Conservation (phyloP, 768 basidiomycete genomes). For the Amanita thiersii region DNA sequence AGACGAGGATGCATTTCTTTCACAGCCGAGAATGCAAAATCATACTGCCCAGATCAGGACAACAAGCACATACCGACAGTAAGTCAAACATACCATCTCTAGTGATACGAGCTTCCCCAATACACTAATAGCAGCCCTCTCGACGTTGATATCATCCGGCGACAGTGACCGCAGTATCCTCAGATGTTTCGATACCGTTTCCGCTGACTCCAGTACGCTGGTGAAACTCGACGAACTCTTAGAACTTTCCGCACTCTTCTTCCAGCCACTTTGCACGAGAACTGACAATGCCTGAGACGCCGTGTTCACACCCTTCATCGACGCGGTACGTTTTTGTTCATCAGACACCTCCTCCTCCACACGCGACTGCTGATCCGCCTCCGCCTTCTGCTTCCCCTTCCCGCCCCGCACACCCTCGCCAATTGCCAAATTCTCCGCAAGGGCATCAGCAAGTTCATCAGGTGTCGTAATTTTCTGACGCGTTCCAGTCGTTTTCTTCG, state of each 20-base stretch:
- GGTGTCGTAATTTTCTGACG: neutral
- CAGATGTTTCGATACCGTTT: slow-evolving; percentile 37
- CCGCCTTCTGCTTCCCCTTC: slow-evolving; percentile 4
- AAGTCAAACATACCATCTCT: slow-evolving; percentile 56
- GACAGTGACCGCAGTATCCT: slow-evolving; percentile 33
- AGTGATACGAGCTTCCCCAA: slow-evolving; percentile 58
- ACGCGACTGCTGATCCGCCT: neutral
- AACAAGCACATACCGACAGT: slow-evolving; percentile 1
- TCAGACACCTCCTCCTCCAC: slow-evolving; percentile 10
- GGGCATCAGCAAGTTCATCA: slow-evolving; percentile 12
- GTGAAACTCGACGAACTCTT: slow-evolving; percentile 16
- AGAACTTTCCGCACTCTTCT: slow-evolving; percentile 23
- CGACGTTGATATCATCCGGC: slow-evolving; percentile 52
- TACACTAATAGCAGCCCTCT: slow-evolving; percentile 64
- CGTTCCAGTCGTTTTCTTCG: neutral
- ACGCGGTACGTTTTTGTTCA: slow-evolving; percentile 30
- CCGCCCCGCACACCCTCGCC: slow-evolving; percentile 1
- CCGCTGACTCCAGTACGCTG: slow-evolving; percentile 26
- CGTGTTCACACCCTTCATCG: slow-evolving; percentile 60
- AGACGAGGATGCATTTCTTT: slow-evolving; percentile 38
- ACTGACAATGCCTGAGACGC: slow-evolving; percentile 50
- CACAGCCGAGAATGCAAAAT: slow-evolving; percentile 38
- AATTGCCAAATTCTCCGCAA: slow-evolving; percentile 11
- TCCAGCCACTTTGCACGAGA: slow-evolving; percentile 55
- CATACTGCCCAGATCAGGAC: slow-evolving; percentile 33